Conservation (phyloP, 2,329 filamentous ascomycete species). For the Aspergillus sp. region DNA sequence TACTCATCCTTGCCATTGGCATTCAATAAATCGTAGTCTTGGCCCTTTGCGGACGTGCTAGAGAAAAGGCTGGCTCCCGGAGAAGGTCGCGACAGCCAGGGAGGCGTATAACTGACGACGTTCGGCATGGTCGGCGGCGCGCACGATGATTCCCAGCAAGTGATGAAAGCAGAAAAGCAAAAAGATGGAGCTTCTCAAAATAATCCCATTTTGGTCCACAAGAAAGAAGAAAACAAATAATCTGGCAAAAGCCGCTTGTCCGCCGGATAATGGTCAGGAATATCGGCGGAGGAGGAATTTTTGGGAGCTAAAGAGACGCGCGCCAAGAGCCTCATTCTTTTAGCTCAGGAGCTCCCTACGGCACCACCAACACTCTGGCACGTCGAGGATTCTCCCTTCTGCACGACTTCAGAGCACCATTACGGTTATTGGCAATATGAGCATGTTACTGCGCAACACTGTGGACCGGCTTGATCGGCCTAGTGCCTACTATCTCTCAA, state of each 20-base stretch:
- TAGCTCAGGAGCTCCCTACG: not conserved
- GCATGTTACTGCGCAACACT: conserved; percentile 43
- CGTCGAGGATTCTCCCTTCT: not conserved
- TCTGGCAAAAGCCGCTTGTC: too few relatives aligned
- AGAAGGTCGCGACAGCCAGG: conserved; percentile 73
- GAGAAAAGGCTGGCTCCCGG: conserved; percentile 72
- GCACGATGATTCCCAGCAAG: conserved; percentile 2
- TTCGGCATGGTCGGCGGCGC: conserved; percentile 61
- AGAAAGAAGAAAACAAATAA: not conserved
- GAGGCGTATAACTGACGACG: conserved; percentile 74
- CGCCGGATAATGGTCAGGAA: too few relatives aligned
- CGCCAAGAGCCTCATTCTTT: not conserved
- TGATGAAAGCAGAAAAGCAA: not conserved
- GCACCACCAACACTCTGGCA: not conserved
- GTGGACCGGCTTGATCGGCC: conserved; percentile 89
- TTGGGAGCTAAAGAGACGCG: not conserved
- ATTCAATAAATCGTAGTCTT: conserved; percentile 18
- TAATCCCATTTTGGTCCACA: not conserved
- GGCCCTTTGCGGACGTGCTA: conserved; percentile 40
- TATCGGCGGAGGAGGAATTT: not conserved
- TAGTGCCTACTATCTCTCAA: conserved; percentile 82
- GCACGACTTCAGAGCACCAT: not conserved
- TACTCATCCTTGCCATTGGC: conserved; percentile 16
- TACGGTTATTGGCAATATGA: not conserved
- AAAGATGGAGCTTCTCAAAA: not conserved